phyloP scores from a whole-genome alignment of 768 basidiomycete species.

The Mycena chlorophos region DNA sequence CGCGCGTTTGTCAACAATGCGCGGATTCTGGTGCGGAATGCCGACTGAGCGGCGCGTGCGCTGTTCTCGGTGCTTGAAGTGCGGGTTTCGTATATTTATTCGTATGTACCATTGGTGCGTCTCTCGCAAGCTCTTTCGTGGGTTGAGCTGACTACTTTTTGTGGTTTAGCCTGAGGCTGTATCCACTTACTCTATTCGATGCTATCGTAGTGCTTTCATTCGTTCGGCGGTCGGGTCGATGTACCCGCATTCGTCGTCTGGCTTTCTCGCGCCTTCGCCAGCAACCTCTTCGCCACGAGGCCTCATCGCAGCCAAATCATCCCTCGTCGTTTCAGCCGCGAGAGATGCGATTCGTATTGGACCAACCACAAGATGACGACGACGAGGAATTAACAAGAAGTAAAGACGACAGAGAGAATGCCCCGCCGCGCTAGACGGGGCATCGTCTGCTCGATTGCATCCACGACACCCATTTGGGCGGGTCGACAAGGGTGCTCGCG shows the following conservation, averaged over 20 bases:
- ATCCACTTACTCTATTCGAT: background rate
- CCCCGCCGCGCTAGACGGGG: background rate
- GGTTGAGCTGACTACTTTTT: background rate
- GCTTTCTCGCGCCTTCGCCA: too few relatives aligned
- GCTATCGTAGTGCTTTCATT: background rate
- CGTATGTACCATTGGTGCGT: background rate
- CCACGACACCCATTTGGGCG: too few relatives aligned
- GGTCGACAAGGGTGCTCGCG: background rate
- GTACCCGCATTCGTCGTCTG: too few relatives aligned
- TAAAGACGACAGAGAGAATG: background rate
- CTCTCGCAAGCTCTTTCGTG: background rate
- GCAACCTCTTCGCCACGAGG: too few relatives aligned
- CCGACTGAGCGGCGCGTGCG: slow-evolving; percentile 25
- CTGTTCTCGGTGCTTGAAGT: too few relatives aligned
- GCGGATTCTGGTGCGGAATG: slow-evolving; percentile 84
- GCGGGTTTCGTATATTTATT: too few relatives aligned
- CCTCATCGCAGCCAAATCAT: too few relatives aligned
- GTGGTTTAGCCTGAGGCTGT: background rate
- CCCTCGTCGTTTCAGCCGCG: too few relatives aligned
- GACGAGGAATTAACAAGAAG: background rate
- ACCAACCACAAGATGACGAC: too few relatives aligned
- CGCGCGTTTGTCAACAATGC: slow-evolving; percentile 92
- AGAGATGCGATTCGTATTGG: too few relatives aligned
- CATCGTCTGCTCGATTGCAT: background rate
- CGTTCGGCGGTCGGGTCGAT: too few relatives aligned